These are phyloP conservation scores for Ascomycota sp. DNA, from an alignment of 2,329 filamentous ascomycete genomes.

Conservation along the genomic window DNA sequence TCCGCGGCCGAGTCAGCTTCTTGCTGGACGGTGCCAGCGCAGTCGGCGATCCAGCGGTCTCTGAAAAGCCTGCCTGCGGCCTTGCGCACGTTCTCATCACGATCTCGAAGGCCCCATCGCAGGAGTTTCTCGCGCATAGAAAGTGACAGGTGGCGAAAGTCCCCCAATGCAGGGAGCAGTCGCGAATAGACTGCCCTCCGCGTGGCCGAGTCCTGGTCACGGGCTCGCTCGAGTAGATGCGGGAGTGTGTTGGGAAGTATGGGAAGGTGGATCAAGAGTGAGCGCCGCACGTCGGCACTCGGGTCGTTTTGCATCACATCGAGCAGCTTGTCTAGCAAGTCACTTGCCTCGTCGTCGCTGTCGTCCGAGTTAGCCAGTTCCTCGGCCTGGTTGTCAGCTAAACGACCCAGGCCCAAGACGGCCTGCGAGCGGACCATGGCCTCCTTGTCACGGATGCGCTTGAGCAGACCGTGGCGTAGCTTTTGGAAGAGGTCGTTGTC, in stretches of 20 bases:
- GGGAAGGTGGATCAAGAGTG: constrained; percentile 76
- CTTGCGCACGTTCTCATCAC: constrained; percentile 85
- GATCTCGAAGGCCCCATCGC: constrained; percentile 81
- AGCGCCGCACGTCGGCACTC: constrained; percentile 77
- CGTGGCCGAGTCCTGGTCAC: constrained; percentile 72
- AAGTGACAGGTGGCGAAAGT: constrained; percentile 83
- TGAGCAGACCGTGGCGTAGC: constrained; percentile 58
- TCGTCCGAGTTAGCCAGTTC: constrained; percentile 50
- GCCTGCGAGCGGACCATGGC: constrained; percentile 82
- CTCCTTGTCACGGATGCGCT: constrained; percentile 83
- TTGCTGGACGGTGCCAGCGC: constrained; percentile 46
- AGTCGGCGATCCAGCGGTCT: constrained; percentile 96
- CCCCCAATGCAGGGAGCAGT: constrained; percentile 69
- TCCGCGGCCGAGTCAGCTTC: constrained; percentile 34
- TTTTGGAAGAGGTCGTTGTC: constrained; percentile 82
- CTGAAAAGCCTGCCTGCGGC: constrained; percentile 78
- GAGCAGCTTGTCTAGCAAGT: constrained; percentile 63
- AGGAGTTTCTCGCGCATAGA: constrained; percentile 91
- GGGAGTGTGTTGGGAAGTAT: constrained; percentile 65
- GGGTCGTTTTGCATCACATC: constrained; percentile 86
- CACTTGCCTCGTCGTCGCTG: constrained; percentile 42
- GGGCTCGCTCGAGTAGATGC: constrained; percentile 72
- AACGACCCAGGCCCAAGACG: constrained; percentile 67
- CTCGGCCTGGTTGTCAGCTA: constrained; percentile 60
- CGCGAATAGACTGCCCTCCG: constrained; percentile 72